Percentiles rank a stretch among this genome's conserved stretches.
Evolutionary conservation across 345 rosid genomes (phyloP).

Genomic region (Pistacia atlantica): DNA sequence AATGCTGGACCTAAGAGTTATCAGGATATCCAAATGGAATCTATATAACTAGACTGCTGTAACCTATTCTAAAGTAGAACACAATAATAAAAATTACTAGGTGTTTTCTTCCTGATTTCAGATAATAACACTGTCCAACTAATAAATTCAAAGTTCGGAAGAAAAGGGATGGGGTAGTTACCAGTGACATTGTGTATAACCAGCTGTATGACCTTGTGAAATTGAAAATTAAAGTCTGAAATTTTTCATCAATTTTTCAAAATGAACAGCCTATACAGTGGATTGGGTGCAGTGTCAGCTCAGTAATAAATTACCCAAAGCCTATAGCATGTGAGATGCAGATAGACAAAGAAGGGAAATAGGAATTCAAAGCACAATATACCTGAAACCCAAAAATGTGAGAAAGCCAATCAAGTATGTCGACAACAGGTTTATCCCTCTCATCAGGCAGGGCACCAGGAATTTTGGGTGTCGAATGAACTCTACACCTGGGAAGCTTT

Average conservation of each 20-base stretch:
- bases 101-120: no score
- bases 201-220: neutral
- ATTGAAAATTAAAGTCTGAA: neutral
- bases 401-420: conserved; percentile 94
- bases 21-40: no score
- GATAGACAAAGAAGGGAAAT: conserved; percentile 4
- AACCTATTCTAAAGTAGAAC: no score
- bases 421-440: conserved; percentile 47
- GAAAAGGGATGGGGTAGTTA: no score
- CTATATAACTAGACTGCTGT: no score
- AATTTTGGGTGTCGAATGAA: conserved; percentile 19
- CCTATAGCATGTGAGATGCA: conserved; percentile 9
- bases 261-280: neutral
- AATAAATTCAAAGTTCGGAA: no score
- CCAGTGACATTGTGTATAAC: no score
- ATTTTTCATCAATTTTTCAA: conserved; percentile 1
- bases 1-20: no score
- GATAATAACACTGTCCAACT: no score
- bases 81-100: no score
- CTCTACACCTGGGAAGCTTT: conserved; percentile 62
- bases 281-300: neutral
- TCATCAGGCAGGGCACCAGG: conserved; percentile 38
- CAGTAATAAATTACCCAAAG: neutral
- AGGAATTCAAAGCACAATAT: conserved; percentile 21
- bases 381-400: conserved; percentile 97